Base-by-base conservation (phyloP, 129 eudicot species). In the Mikania micrantha region DNA sequence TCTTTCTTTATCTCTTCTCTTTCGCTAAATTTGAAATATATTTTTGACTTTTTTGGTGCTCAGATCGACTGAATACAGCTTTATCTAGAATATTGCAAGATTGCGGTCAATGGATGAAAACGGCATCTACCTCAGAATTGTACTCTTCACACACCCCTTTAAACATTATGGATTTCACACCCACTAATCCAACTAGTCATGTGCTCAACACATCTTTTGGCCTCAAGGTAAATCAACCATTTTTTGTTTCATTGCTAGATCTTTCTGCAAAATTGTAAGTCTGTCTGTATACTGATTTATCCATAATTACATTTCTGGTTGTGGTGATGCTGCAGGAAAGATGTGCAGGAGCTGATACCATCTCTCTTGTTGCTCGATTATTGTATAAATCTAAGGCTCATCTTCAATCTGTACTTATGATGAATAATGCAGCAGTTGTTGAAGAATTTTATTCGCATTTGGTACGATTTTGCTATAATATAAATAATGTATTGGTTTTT, bases 301-400 rank as follows among this genome's bases (percentile, higher is more conserved):
- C 34, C 24, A 53, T 29, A 53, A 31, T 67, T 57, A 36, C 41
- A 34, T 38, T 60, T 24, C 17, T 59, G 39, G 29, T 29, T 74
- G 9, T 61, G 52, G 57, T 82, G 73, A 68, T 82, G 73, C 77
- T 82, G 82, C 93, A 94, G 99, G 99, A 94, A 77, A 86, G 96
- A 78, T 94, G 99, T 77, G 83, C 92, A 76, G 95, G 88, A 76
- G 97, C 95, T 64, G 99, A 94, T 74, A 87, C 93, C 35, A 79
- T 94, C 60, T 78, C 88, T 79, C 81, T 86, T 81, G 95, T 94
- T 80, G 94, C 99, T 78, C 93, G 79, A 49, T 75, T 89, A 50
- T 76, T 94, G 79, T 88, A 83, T 74, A 89, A 86, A 81, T 86
- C 96, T 22, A 94, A 83, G 60, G 67, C 93, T 70, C 96, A 94